Evolutionary conservation across 2,329 filamentous ascomycete genomes (phyloP).

Genomic region (Bimuria novae-zelandiae): DNA sequence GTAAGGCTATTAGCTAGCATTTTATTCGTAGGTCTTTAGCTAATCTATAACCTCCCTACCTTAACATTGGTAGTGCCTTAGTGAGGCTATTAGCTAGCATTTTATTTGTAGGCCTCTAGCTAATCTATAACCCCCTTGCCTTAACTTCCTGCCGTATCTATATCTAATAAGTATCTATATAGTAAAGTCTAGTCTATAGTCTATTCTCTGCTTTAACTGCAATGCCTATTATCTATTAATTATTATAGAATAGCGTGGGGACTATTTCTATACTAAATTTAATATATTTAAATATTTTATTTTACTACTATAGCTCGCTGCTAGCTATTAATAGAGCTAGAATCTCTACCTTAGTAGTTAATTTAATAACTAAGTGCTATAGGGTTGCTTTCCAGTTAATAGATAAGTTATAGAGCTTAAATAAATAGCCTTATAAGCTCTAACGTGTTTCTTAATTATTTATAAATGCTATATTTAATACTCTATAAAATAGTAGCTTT

Average conservation of each 20-base stretch:
- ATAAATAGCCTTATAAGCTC: constrained; percentile 27
- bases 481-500: not conserved
- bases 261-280: constrained; percentile 7
- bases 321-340: constrained; percentile 13
- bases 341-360: constrained; percentile 25
- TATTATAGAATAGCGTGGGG: constrained; percentile 14
- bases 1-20: not conserved
- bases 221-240: constrained; percentile 10
- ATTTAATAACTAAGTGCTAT: constrained; percentile 19
- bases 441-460: constrained; percentile 16
- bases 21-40: not conserved
- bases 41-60: not conserved
- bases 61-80: not conserved
- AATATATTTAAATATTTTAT: constrained; percentile 17
- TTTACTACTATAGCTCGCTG: constrained; percentile 14
- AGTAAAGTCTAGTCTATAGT: not conserved
- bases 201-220: too few species aligned
- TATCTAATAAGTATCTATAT: not conserved
- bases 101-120: not conserved
- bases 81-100: not conserved
- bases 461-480: constrained; percentile 20
- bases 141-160: not conserved
- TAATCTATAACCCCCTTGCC: not conserved
- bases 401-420: constrained; percentile 21
- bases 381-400: constrained; percentile 20